phyloP scores from a whole-genome alignment of 768 basidiomycete genomes.

The Piloderma croceum region DNA sequence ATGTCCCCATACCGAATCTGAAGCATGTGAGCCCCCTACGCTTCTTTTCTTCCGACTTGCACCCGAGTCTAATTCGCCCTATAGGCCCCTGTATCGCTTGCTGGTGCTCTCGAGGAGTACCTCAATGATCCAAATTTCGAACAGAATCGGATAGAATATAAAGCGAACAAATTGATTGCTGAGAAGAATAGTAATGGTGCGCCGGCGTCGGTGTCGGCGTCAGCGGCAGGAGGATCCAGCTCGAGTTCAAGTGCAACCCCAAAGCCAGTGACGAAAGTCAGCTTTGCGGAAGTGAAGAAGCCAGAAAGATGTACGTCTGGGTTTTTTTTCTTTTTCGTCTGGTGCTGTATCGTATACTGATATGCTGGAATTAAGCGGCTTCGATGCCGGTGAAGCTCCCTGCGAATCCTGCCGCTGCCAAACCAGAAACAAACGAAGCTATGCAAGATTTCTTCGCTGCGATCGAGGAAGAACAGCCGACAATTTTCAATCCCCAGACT shows the following conservation, averaged over 20 bases:
- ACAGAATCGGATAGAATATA: conserved; percentile 90
- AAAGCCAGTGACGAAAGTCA: too few relatives aligned
- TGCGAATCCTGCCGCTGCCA: conserved; percentile 22
- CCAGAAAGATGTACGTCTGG: conserved; percentile 25
- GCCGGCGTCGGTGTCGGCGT: conserved; percentile 4
- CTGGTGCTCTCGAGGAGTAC: conserved; percentile 90
- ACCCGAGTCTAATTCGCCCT: conserved; percentile 1
- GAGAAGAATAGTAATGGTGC: conserved; percentile 35
- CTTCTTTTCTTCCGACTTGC: background rate
- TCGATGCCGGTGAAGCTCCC: too few relatives aligned
- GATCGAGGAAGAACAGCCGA: conserved; percentile 76
- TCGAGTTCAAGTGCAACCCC: conserved; percentile 5
- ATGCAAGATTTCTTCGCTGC: conserved; percentile 83
- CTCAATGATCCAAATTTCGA: conserved; percentile 96
- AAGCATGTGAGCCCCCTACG: conserved; percentile 76
- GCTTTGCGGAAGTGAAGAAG: conserved; percentile 23
- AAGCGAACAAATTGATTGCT: conserved; percentile 63
- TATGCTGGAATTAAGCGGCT: too few relatives aligned
- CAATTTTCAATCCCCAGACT: conserved; percentile 63
- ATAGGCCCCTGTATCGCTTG: conserved; percentile 93
- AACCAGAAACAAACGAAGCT: conserved; percentile 38
- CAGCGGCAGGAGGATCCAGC: conserved; percentile 14
- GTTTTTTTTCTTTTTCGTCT: background rate
- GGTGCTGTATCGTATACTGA: too few relatives aligned
- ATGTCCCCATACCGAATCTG: conserved; percentile 89